These are phyloP conservation scores for Arthroderma sp. DNA, from an alignment of 2,329 filamentous ascomycete species.

Conservation along the genomic window DNA sequence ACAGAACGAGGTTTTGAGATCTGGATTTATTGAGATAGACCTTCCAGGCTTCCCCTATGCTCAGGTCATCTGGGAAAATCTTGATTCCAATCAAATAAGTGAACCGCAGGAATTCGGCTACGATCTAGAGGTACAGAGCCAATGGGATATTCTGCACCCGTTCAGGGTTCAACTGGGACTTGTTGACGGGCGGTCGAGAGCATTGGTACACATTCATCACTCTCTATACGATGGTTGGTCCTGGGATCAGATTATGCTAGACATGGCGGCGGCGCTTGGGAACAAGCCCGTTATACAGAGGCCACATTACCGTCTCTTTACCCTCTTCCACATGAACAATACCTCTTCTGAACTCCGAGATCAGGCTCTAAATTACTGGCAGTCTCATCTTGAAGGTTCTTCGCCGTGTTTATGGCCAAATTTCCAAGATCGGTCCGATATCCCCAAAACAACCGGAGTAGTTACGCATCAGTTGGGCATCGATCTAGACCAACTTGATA, in stretches of 20 bases:
- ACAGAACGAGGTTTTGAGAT: constrained; percentile 56
- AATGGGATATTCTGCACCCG: constrained; percentile 41
- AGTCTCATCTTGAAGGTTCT: constrained; percentile 48
- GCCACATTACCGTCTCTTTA: constrained; percentile 51
- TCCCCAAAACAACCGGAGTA: constrained; percentile 20
- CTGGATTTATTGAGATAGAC: constrained; percentile 53
- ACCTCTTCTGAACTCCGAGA: constrained; percentile 25
- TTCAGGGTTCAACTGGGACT: constrained; percentile 47
- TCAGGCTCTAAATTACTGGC: constrained; percentile 54
- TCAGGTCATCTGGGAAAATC: constrained; percentile 51
- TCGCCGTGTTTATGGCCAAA: constrained; percentile 47
- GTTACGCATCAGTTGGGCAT: constrained; percentile 25
- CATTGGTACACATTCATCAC: constrained; percentile 58
- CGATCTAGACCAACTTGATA: constrained; percentile 25
- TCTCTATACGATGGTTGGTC: constrained; percentile 92
- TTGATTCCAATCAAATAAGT: constrained; percentile 38
- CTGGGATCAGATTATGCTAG: constrained; percentile 58
- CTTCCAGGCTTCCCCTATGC: constrained; percentile 39
- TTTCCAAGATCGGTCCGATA: constrained; percentile 35
- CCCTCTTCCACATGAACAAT: constrained; percentile 36
- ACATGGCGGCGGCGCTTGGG: constrained; percentile 47
- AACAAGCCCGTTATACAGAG: constrained; percentile 27
- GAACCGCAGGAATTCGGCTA: constrained; percentile 32
- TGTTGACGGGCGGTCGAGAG: constrained; percentile 16
- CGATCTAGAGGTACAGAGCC: constrained; percentile 28